Percentiles rank a stretch among this genome's conserved stretches.
phyloP scores from a whole-genome alignment of 345 rosid genomes.

The Punica granatum region DNA sequence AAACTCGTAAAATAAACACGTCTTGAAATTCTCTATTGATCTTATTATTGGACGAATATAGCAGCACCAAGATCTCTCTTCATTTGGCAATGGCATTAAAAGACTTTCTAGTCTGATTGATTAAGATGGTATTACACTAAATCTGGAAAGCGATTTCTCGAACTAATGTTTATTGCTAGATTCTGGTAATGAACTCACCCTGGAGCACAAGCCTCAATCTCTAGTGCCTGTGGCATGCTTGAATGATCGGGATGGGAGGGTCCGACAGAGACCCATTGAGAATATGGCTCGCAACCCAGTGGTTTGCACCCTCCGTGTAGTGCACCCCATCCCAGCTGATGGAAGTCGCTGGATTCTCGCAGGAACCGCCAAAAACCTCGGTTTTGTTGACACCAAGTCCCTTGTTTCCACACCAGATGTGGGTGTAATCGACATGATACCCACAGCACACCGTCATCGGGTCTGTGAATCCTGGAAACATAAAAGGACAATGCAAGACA shows the following conservation, averaged over 20 bases:
- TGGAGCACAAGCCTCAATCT: background rate
- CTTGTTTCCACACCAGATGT: constrained; percentile 50
- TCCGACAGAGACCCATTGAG: constrained; percentile 52
- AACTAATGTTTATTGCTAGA: background rate
- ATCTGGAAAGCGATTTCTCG: background rate
- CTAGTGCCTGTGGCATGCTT: constrained; percentile 44
- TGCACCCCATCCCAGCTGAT: constrained; percentile 59
- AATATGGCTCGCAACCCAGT: constrained; percentile 56
- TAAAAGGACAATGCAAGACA: background rate
- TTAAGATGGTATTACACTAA: background rate
- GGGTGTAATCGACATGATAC: constrained; percentile 41
- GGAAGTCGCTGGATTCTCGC: constrained; percentile 38
- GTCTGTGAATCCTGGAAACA: constrained; percentile 36
- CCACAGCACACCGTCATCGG: constrained; percentile 57
- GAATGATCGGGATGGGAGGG: constrained; percentile 49
- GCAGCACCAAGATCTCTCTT: background rate
- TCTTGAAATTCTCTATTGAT: background rate
- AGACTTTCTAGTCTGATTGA: background rate
- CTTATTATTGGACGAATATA: background rate
- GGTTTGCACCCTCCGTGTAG: constrained; percentile 51
- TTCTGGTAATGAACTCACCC: background rate
- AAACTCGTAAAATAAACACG: background rate
- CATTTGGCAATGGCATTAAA: background rate
- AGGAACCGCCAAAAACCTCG: constrained; percentile 31
- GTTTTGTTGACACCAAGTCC: constrained; percentile 27